Evolutionary conservation across 805 yeast species (phyloP), one percentile per base, ranked within the genome.

Genomic region (Jamesozyma piceae): DNA sequence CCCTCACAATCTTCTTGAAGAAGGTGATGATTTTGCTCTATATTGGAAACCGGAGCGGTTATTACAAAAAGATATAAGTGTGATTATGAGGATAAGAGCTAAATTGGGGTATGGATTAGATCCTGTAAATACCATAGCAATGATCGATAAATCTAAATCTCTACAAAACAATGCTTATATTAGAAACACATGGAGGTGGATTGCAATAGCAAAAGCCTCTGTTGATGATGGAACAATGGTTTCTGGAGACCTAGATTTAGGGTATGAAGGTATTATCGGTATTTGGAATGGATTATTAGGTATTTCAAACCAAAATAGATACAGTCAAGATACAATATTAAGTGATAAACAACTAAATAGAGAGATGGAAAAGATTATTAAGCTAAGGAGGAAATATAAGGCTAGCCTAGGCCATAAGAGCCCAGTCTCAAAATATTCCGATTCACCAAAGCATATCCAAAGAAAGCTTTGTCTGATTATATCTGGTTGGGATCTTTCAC

Each of bases 131-230:
- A 89, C 89, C 45, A 73, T 81, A 35, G 68, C 71, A 15, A 67
- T 84, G 21, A 64, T 79, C 31, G 85, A 76, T 47, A 67, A 66
- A 24, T 57, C 77, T 28, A 72, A 69, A 42, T 64, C 70, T 2
- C 58, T 77, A 20, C 76, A 78, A 37, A 72, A 63, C 43, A 69
- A 68, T 41, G 64, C 67, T n/a, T 82, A 76, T 48, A 65, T 82
- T 39, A 68, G 82, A 47, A 81, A 85, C 51, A 82, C 95, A 0
- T 90, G 97, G 97, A 79, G 82, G 55, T 90, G 97, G 97, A 64
- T 90, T 27, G 74, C 77, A 1, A 74, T 84, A 39, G 86, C 94
- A 0, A 73, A 76, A 42, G 76, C 74, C 34, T 71, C 84, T 1
- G 77, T 78, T 3, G 72, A 72, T 17, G 74, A 78, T 39, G 82